Percentiles rank a stretch among this genome's conserved stretches.
Evolutionary conservation across 345 rosid genomes (phyloP).

Genomic region (Laguncularia racemosa): DNA sequence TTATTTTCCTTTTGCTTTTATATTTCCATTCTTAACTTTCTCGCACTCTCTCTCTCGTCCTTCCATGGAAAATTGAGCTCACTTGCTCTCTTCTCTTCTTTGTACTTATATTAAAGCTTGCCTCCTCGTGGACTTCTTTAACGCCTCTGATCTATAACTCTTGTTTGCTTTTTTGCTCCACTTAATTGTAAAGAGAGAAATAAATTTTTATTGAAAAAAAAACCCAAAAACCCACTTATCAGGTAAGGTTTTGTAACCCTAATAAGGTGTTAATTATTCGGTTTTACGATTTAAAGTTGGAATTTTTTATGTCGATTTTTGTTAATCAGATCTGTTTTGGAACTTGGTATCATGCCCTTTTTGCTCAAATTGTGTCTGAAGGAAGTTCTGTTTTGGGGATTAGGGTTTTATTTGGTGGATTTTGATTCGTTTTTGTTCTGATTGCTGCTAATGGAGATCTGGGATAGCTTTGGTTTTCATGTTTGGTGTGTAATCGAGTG

Average conservation of each 20-base stretch:
- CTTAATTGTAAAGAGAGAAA: no score
- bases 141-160: neutral
- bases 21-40: neutral
- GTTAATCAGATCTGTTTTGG: slow-evolving; percentile 4
- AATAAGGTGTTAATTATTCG: no score
- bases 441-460: slow-evolving; percentile 1
- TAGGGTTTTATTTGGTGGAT: slow-evolving; percentile 9
- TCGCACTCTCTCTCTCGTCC: slow-evolving; percentile 4
- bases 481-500: no score
- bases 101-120: no score
- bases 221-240: no score
- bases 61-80: slow-evolving; percentile 17
- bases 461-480: neutral
- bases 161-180: no score
- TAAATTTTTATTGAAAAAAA: no score
- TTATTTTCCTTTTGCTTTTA: neutral
- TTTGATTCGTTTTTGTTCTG: slow-evolving; percentile 2
- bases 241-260: no score
- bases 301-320: no score
- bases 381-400: neutral
- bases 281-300: no score
- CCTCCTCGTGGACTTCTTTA: slow-evolving; percentile 4
- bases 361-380: neutral
- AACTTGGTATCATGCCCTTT: neutral
- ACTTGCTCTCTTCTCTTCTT: slow-evolving; percentile 6